Evolutionary conservation across 441 rosid species (phyloP).

Genomic region (Arabidopsis lyrata): DNA sequence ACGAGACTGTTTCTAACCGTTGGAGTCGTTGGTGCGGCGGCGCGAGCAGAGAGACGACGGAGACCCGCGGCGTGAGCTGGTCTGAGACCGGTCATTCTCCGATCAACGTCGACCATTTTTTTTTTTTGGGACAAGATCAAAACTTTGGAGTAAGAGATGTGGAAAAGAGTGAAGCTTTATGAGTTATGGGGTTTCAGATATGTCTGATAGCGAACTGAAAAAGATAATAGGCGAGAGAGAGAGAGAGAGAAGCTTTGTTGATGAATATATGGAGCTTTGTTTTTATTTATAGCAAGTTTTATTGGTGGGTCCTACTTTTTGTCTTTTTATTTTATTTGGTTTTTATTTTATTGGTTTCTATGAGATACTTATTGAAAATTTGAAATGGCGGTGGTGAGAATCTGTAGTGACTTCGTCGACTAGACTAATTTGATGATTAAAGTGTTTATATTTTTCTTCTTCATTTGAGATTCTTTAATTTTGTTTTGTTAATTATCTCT

Average conservation of each 20-base stretch:
- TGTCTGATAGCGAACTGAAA: constrained; percentile 41
- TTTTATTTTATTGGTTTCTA: not conserved
- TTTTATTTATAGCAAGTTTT: constrained; percentile 45
- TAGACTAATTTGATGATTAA: constrained; percentile 45
- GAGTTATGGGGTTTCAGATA: constrained; percentile 48
- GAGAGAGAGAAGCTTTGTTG: constrained; percentile 32
- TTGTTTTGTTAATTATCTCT: not conserved
- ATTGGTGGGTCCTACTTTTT: constrained; percentile 38
- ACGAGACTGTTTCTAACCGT: constrained; percentile 66
- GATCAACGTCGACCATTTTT: constrained; percentile 95
- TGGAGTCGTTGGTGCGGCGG: constrained; percentile 73
- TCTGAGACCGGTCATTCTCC: constrained; percentile 87
- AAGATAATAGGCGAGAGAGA: constrained; percentile 37
- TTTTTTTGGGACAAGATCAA: not conserved
- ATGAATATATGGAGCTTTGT: constrained; percentile 18
- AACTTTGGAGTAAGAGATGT: not conserved
- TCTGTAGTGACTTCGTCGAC: constrained; percentile 45
- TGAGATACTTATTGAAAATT: no score
- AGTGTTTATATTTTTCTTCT: constrained; percentile 21
- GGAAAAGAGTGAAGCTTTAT: constrained; percentile 33
- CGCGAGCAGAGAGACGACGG: constrained; percentile 95
- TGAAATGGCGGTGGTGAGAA: constrained; percentile 31
- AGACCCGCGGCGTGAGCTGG: constrained; percentile 93
- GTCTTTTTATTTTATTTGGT: constrained; percentile 26
- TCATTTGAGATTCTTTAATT: constrained; percentile 19